Base-by-base conservation (phyloP, 306 rosid genomes). In the Phaseolus lunatus region DNA sequence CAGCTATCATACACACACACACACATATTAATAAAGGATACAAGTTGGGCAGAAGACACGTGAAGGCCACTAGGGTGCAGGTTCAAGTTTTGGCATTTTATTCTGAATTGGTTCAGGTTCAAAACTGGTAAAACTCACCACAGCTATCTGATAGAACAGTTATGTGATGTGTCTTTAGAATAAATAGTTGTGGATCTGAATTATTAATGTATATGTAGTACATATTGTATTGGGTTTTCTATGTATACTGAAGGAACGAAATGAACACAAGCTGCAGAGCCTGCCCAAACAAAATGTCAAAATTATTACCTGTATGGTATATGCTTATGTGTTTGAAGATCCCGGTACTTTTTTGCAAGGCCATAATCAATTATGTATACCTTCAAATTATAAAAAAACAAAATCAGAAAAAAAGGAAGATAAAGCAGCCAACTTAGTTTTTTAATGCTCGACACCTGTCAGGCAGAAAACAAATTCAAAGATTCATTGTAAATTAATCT, bases 261-360 rank as follows among this genome's bases (percentile, higher is more conserved):
- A 24, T 24, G 50, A 84, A 65, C 82, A 41, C 45, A 85, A 27
- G 33, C 64, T 69, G 29, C 71, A 44, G 48, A 69, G 5, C 35
- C 67, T 27, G 7, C 75, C 33, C 19, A 59, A 61, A 65, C 65
- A 78, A 52, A 73, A 76, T 73, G 20, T 23, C 70, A 76, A 72
- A 76, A 72, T 27, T 35, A 77, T 80, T 88, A 95, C 98, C 99
- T 92, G 81, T 95, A 95, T 22, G 97, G 97, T 84, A 95, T 95
- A 86, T 95, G 99, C 93, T 88, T 95, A 79, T 92, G 97, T 8
- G 99, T 95, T 77, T 95, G 99, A 80, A 95, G 97, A 89, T 95
- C 99, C 70, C 97, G 88, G 74, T 71, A 95, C 89, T 90, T 95
- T 80, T 95, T 95, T 44, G 94, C 97, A 44, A 95, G 99, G 82